Evolutionary conservation across 371 early-diverging fungal species (phyloP), one percentile per base, ranked within the genome.

Genomic region (Apophysomyces ossiformis): DNA sequence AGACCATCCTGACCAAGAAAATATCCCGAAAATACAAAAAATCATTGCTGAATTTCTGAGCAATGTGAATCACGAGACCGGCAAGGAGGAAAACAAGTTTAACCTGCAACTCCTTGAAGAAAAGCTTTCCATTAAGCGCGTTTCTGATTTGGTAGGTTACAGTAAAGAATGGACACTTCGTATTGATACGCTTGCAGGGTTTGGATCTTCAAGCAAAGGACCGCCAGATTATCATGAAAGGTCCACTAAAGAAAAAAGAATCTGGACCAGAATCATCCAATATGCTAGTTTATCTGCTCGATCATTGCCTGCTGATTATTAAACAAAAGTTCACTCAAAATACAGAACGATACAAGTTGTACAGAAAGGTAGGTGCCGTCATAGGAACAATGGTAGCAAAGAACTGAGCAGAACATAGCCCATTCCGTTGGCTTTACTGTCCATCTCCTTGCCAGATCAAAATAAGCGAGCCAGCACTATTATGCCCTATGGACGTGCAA

Each of bases 221-320:
- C 38, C 85, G 96, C 36, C 81, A 86, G 61, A 64, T 95, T 9
- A 81, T 95, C 38, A 86, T 92, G 67, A 93, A 95, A 58, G 96
- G 96, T 26, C 79, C 85, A 18, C 78, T 96, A 69, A 91, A 90
- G 57, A 77, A 87, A 61, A 89, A 89, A 66, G 78, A 89, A 15
- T 73, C 88, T 47, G 92, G 90, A 1, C 65, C 88, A 12, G 91
- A 91, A 26, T 77, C 81, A 21, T 81, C 87, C 0, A 91, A 93
- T 38, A 70, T 95, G 13, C 79, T 78, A 43, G 85, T 95, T 35
- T 92, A 93, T 71, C 72, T 96, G 37, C 88, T 97, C 39, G 97
- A 97, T 68, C 95, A 96, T 74, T 84, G 86, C 60, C 79, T 97
- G 15, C 71, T 97, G 13, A 78, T 96, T 71, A 86, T 92, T 46